Base-by-base conservation (phyloP, 768 basidiomycete species). In the Tubosaeta sp. region DNA sequence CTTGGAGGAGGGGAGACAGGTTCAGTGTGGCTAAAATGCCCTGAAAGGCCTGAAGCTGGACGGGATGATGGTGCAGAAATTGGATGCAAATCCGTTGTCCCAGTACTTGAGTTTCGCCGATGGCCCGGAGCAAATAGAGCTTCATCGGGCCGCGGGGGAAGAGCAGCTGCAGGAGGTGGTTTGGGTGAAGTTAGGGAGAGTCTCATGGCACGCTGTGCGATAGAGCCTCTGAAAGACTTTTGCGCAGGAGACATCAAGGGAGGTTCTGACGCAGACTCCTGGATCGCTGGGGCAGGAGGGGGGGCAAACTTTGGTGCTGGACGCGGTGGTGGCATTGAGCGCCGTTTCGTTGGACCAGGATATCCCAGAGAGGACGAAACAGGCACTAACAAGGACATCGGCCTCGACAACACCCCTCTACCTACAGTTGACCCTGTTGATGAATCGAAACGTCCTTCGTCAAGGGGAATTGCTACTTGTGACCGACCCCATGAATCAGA, bases 141-240 rank as follows among this genome's bases (percentile, higher is more conserved):
- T 53, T 88, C 84, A 51, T 86, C 85, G 6, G 86, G 87, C 30
- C 84, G 79, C 7, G 83, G 84, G 4, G 88, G 84, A 1, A 87
- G 73, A 21, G 68, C 72, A 16, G 73, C 69, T 1, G 79, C 75
- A 8, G 87, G 85, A 6, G 87, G 81, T 30, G 80, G 79, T 48
- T 81, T 82, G 0, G 86, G 87, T 19, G 84, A 77, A 36, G 75
- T 76, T 60, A 82, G 66, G 10, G 84, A 85, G 18, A 83, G 65
- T 51, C 81, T 74, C 47, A 84, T 68, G 7, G 78, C 73, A 50
- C 85, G 82, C 53, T 80, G 72, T 13, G 77, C 70, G 18, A 84
- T 68, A 29, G 83, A 80, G 46, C 77, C 80, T 46, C 85, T 81
- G 67, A 83, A 79, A 13, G 66, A 55, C 38, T 65, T 71, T 54